A percentile compares a stretch with the other conserved stretches of the same genome.
phyloP scores from a whole-genome alignment of 768 basidiomycete species.

The Boletus huronensis region DNA sequence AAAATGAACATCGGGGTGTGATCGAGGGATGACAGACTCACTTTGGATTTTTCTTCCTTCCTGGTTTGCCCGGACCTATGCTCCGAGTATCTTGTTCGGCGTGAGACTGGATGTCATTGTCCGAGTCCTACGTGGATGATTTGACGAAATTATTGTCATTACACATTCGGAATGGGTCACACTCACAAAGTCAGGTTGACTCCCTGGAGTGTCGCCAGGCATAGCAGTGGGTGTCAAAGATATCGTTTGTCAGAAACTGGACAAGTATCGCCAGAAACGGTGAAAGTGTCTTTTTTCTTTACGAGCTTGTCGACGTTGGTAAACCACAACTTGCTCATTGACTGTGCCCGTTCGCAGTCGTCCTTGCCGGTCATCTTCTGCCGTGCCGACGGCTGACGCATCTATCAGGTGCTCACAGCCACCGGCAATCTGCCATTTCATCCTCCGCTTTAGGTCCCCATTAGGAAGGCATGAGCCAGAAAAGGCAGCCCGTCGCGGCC shows the following conservation, averaged over 20 bases:
- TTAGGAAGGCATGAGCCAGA: neutral
- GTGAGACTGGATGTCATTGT: conserved; percentile 61
- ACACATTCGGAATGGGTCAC: conserved; percentile 9
- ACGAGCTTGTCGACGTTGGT: neutral
- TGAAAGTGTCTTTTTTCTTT: neutral
- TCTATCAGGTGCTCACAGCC: conserved; percentile 7
- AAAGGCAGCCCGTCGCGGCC: neutral
- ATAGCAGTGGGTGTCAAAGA: conserved; percentile 32
- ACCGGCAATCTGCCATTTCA: neutral
- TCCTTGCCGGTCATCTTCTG: conserved; percentile 1
- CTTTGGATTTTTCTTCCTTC: conserved; percentile 91
- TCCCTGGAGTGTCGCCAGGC: conserved; percentile 53
- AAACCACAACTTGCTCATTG: conserved; percentile 1
- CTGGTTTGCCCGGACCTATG: conserved; percentile 40
- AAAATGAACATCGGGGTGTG: conserved; percentile 14
- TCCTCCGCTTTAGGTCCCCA: neutral
- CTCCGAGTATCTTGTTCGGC: conserved; percentile 20
- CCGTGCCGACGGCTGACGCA: conserved; percentile 23
- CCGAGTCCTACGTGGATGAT: conserved; percentile 52
- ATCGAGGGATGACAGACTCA: conserved; percentile 32
- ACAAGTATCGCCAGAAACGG: neutral
- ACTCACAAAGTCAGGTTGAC: conserved; percentile 51
- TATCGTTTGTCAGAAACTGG: conserved; percentile 31
- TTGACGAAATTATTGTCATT: conserved; percentile 9
- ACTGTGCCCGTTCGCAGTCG: neutral